Evolutionary conservation across 805 yeast genomes (phyloP), one percentile per base, ranked within the genome.

Genomic region (Saturnispora hagleri): DNA sequence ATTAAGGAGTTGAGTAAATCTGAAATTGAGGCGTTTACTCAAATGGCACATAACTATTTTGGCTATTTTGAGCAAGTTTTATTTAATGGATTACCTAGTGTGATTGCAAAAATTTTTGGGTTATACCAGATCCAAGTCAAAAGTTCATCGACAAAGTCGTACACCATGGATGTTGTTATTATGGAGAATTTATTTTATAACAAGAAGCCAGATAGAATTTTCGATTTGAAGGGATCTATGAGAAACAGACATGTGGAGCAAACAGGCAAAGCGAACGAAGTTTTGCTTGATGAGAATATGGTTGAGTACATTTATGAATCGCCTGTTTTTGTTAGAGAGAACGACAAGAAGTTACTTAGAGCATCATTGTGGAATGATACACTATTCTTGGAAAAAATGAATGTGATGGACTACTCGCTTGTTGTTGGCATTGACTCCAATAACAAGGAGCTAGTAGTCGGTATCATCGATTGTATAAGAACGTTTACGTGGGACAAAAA

Each of bases 401-500:
- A 93, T 63, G 98, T 93, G 5, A 93, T 93, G 99, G 99, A 93
- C 66, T 93, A 93, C 63, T 91, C 98, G 0, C 72, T 93, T 57
- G 96, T 93, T 9, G 84, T 93, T 54, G 99, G 98, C 0, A 87
- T 93, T 41, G 96, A 93, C 63, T 71, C 74, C 10, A 76, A 79
- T 22, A 77, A 77, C 55, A 76, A 77, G 48, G 83, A 83, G 51
- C 72, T 93, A 36, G 89, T 89, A 18, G 96, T 90, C 13, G 99
- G 99, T 3, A 90, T 93, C 41, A 90, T 93, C 55, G 88, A 93
- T 66, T 93, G 95, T 73, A 82, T 93, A 43, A 70, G 99, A 53
- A 89, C 99, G 0, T 93, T 91, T 61, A 93, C 99, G 0, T 93
- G 99, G 99, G 99, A 93, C 62, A 93, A 93, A 68, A 93, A 90